phyloP scores from a whole-genome alignment of 2,329 filamentous ascomycete genomes.

The Hymenoscyphus albidus region DNA sequence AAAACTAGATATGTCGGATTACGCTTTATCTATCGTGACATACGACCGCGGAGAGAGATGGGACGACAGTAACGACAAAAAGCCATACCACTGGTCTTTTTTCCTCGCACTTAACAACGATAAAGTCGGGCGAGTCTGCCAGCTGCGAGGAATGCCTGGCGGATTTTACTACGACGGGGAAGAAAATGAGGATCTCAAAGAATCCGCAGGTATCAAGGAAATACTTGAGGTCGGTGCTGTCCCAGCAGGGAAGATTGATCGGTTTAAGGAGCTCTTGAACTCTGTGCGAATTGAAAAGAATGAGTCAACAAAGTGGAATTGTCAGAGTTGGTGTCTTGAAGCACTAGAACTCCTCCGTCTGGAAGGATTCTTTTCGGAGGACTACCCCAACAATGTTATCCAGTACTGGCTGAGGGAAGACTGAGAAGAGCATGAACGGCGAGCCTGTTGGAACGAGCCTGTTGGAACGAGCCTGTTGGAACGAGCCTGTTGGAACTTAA shows the following conservation, averaged over 20 bases:
- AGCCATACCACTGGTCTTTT: constrained; percentile 3
- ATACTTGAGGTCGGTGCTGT: neutral
- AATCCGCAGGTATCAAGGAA: neutral
- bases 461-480: too few relatives aligned
- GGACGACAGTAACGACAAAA: neutral
- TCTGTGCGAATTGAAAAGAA: neutral
- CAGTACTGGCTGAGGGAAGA: neutral
- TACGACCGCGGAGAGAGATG: neutral
- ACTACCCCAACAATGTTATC: neutral
- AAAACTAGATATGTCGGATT: neutral
- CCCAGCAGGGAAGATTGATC: neutral
- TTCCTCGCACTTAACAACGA: neutral
- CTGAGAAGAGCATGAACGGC: too few relatives aligned
- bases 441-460: too few relatives aligned
- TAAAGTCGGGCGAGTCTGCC: neutral
- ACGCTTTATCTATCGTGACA: neutral
- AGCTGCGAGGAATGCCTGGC: constrained; percentile 2
- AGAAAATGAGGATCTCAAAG: constrained; percentile 1
- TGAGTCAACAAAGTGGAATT: constrained; percentile 5
- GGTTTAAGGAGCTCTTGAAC: neutral
- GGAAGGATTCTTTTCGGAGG: constrained; percentile 1
- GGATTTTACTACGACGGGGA: neutral
- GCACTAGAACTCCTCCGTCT: neutral
- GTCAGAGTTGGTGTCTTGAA: constrained; percentile 3
- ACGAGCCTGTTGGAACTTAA: too few relatives aligned